Evolutionary conservation across 2,329 filamentous ascomycete species (phyloP), one percentile per base, ranked within the genome.

Genomic region (Domatiomyces globalis): DNA sequence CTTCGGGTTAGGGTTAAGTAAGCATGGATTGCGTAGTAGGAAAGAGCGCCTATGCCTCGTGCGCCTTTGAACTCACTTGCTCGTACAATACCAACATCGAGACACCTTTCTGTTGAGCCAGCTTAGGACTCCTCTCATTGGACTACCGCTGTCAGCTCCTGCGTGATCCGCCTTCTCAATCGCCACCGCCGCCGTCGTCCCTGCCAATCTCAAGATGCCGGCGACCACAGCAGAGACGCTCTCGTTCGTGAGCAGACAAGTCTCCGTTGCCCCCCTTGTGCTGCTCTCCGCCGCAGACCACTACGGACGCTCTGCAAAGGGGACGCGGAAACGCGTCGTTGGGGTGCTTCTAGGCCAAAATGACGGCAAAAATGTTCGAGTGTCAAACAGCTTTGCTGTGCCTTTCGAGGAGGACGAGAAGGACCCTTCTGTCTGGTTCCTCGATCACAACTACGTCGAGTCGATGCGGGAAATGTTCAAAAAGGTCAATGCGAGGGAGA

Each of bases 381-480:
- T 96, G 63, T 96, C 92, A 59, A 98, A 98, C 80, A 95, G 92
- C 73, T 98, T 96, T 70, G 56, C 63, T 95, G 92, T 96, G 45
- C 92, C 92, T 1, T 98, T 98, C 65, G 92, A 98, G 71, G 92
- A 98, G 73, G 92, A 98, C 68, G 92, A 95, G 64, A 95, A 94
- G 72, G 89, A 98, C 67, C 90, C 90, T 2, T 94, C 90, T 36
- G 92, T 98, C 66, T 98, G 92, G 92, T 98, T 96, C 68, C 73
- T 98, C 59, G 92, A 98, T 69, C 92, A 98, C 78, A 96, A 96
- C 78, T 98, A 95, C 65, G 86, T 98, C 69, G 92, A 98, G 72
- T 87, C 84, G 62, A 98, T 98, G 92, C 94, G 92, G 73, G 92
- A 96, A 71, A 98, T 98, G 92, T 98, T 98, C 79, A 98, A 98